phyloP scores from a whole-genome alignment of 2,329 filamentous ascomycete genomes.

The Chrysoporthe cubensis region DNA sequence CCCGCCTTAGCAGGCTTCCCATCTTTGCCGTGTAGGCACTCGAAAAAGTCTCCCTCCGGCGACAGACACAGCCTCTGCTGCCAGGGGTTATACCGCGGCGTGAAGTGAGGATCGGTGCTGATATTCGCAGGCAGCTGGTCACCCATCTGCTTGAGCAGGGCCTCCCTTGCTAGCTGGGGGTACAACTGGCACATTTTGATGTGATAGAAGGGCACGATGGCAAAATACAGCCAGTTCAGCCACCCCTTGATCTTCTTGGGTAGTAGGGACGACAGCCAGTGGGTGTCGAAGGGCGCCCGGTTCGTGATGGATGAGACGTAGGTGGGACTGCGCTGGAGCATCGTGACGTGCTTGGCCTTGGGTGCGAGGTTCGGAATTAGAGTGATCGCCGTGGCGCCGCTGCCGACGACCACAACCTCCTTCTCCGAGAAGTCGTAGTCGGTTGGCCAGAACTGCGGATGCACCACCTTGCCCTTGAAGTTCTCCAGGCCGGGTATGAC shows the following conservation, averaged over 20 bases:
- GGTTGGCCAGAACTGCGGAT: constrained; percentile 78
- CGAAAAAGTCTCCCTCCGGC: constrained; percentile 51
- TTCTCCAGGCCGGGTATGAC: constrained; percentile 47
- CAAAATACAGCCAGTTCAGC: constrained; percentile 39
- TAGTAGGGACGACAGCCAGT: constrained; percentile 64
- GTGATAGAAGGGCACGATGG: constrained; percentile 12
- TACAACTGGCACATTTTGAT: constrained; percentile 56
- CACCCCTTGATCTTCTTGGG: constrained; percentile 42
- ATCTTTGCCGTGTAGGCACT: constrained; percentile 39
- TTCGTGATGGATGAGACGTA: constrained; percentile 61
- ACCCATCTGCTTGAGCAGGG: constrained; percentile 58
- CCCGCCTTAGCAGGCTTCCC: constrained; percentile 39
- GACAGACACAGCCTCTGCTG: constrained; percentile 70
- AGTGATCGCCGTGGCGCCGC: constrained; percentile 71
- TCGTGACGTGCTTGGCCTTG: constrained; percentile 63
- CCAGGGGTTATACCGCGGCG: constrained; percentile 49
- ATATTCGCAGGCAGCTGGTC: constrained; percentile 60
- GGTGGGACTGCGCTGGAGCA: constrained; percentile 70
- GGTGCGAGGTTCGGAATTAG: constrained; percentile 63
- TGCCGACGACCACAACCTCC: constrained; percentile 69
- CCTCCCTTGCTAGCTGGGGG: constrained; percentile 66
- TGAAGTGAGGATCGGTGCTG: constrained; percentile 46
- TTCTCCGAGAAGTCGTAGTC: constrained; percentile 69
- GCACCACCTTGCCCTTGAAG: constrained; percentile 54
- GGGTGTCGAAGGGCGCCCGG: constrained; percentile 62